Conservation (phyloP, 768 basidiomycete genomes). For the Tricholomella constricta region DNA sequence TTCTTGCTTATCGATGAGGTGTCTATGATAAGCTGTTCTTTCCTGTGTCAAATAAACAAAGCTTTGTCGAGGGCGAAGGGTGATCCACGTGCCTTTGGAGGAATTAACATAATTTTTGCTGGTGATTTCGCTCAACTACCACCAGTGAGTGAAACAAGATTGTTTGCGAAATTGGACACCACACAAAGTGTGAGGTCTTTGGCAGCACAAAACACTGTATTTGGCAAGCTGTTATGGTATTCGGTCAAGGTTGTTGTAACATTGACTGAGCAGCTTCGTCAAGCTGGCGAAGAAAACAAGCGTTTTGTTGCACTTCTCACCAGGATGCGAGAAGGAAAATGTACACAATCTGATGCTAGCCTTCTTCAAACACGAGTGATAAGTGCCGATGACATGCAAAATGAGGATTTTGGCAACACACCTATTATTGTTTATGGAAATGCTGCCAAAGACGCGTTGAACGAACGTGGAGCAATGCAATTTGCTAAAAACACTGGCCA, state of each 20-base stretch:
- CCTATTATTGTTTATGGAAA: constrained; percentile 9
- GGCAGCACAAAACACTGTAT: constrained; percentile 19
- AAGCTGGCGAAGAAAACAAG: constrained; percentile 10
- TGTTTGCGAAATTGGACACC: constrained; percentile 13
- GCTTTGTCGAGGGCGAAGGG: not conserved
- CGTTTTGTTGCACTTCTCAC: not conserved
- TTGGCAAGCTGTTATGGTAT: constrained; percentile 37
- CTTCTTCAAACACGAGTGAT: not conserved
- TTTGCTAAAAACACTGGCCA: not conserved
- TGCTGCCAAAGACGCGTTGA: constrained; percentile 10
- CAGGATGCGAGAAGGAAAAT: not conserved
- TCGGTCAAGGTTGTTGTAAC: constrained; percentile 30
- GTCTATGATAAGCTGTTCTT: constrained; percentile 13
- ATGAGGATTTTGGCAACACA: not conserved
- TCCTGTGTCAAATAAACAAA: not conserved
- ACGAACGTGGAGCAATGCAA: not conserved
- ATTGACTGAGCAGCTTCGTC: constrained; percentile 25
- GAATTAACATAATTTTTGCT: constrained; percentile 2
- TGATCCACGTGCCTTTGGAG: not conserved
- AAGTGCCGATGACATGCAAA: not conserved
- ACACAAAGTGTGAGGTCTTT: not conserved
- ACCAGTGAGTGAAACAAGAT: not conserved
- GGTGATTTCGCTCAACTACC: constrained; percentile 5
- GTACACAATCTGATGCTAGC: not conserved
- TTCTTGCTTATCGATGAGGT: constrained; percentile 32